Percentiles rank a stretch among this genome's conserved stretches.
These are phyloP conservation scores for Verticillium tricorpus DNA, from an alignment of 2,329 filamentous ascomycete genomes.

Conservation along the genomic window DNA sequence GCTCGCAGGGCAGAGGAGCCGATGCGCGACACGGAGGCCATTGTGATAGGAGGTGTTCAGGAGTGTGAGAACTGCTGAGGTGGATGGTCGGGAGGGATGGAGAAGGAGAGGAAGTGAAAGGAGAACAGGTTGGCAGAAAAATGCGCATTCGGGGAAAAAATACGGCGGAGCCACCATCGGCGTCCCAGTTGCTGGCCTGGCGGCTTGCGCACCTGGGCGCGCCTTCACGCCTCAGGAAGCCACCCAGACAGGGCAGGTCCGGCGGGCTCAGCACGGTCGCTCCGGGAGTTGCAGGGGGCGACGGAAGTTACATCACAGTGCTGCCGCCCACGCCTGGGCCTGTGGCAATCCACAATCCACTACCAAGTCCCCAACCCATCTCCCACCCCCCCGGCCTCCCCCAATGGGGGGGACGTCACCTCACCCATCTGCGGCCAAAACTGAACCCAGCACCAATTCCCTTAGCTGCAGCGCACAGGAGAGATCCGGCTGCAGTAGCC, in stretches of 20 bases:
- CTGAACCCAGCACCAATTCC: neutral
- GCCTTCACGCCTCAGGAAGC: neutral
- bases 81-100: slow-evolving; percentile 17
- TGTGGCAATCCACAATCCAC: neutral
- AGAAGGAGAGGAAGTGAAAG: slow-evolving; percentile 20
- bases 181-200: neutral
- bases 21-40: slow-evolving; percentile 81
- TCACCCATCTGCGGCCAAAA: neutral
- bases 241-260: neutral
- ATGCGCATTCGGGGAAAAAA: slow-evolving; percentile 16
- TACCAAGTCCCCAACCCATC: too few species aligned
- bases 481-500: neutral
- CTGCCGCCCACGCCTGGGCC: neutral
- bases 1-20: slow-evolving; percentile 78
- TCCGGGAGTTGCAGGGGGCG: neutral
- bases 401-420: neutral
- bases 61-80: slow-evolving; percentile 14
- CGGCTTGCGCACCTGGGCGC: neutral
- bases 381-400: neutral
- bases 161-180: slow-evolving; percentile 11
- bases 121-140: slow-evolving; percentile 18
- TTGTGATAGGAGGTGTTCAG: slow-evolving; percentile 39
- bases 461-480: neutral
- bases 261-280: neutral
- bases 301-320: neutral